Evolutionary conservation across 2,329 filamentous ascomycete species (phyloP).

Genomic region (Hysterium pulicare): DNA sequence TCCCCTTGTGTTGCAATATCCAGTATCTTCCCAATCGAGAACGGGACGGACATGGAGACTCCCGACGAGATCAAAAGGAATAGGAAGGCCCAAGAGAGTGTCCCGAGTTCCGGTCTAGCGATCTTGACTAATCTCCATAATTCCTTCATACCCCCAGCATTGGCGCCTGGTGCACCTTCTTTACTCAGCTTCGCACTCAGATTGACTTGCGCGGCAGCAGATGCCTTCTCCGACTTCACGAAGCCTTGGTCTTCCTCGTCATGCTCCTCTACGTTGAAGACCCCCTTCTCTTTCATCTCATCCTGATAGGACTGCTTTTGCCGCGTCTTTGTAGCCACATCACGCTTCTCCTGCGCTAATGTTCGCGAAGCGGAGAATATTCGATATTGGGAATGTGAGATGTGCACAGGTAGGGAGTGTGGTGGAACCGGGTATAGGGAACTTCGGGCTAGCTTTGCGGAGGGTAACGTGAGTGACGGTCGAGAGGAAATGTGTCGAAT

Average conservation of each 20-base stretch:
- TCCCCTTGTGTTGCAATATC: constrained; percentile 79
- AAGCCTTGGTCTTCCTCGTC: constrained; percentile 61
- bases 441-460: constrained; percentile 15
- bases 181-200: constrained; percentile 83
- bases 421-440: constrained; percentile 1
- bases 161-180: constrained; percentile 57
- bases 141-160: constrained; percentile 63
- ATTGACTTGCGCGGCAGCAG: constrained; percentile 84
- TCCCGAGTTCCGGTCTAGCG: constrained; percentile 76
- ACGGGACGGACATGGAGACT: constrained; percentile 94
- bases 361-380: constrained; percentile 26
- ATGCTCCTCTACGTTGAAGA: constrained; percentile 33
- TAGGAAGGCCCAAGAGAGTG: constrained; percentile 75
- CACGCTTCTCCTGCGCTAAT: constrained; percentile 21
- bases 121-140: constrained; percentile 87
- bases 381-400: constrained; percentile 18
- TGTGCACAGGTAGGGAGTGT: neutral
- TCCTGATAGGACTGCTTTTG: constrained; percentile 35
- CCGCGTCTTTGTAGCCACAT: constrained; percentile 15
- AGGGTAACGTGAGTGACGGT: constrained; percentile 6
- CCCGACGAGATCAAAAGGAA: constrained; percentile 85
- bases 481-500: neutral
- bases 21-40: constrained; percentile 92
- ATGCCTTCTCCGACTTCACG: constrained; percentile 75
- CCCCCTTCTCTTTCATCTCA: constrained; percentile 37